These are phyloP conservation scores for Moesziomyces antarcticus DNA, from an alignment of 1,284 basidiomycete genomes.

Conservation along the genomic window DNA sequence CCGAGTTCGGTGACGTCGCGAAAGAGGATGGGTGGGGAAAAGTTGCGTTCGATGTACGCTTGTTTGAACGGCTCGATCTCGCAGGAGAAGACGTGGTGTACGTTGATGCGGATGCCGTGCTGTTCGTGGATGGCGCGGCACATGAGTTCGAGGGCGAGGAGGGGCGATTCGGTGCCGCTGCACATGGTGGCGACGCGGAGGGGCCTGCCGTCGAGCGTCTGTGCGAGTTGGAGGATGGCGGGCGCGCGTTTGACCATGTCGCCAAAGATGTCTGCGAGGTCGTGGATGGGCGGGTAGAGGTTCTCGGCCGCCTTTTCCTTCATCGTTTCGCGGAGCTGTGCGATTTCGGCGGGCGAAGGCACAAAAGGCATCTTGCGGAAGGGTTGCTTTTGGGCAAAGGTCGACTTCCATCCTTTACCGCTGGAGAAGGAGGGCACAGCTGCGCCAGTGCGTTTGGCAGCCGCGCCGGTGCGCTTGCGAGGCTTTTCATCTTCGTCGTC, in stretches of 20 bases:
- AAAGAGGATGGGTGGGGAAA: constrained; percentile 86
- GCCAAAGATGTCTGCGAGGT: constrained; percentile 82
- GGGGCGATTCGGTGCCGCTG: constrained; percentile 92
- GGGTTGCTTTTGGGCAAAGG: constrained; percentile 30
- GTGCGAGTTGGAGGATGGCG: constrained; percentile 69
- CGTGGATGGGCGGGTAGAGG: constrained; percentile 78
- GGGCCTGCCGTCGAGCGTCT: constrained; percentile 81
- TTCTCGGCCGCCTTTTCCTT: constrained; percentile 40
- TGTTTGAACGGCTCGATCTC: constrained; percentile 99
- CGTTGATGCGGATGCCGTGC: constrained; percentile 75
- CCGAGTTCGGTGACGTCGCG: constrained; percentile 91
- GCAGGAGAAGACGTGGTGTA: constrained; percentile 95
- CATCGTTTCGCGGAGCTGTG: constrained; percentile 18
- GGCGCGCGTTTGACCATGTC: constrained; percentile 82
- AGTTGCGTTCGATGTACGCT: constrained; percentile 96
- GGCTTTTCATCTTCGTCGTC: constrained; percentile 18
- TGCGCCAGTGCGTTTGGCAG: constrained; percentile 7
- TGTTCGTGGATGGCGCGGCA: constrained; percentile 79
- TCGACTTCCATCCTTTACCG: constrained; percentile 43
- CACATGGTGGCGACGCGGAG: constrained; percentile 97
- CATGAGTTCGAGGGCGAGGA: constrained; percentile 88
- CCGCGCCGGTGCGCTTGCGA: constrained; percentile 11
- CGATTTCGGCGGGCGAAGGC: constrained; percentile 27
- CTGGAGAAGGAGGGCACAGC: constrained; percentile 27
- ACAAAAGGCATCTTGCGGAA: constrained; percentile 43